A percentile compares a stretch with the other conserved stretches of the same genome.
These are phyloP conservation scores for Phytophthora litchii DNA, from an alignment of 352 stramenopile species.

Conservation along the genomic window DNA sequence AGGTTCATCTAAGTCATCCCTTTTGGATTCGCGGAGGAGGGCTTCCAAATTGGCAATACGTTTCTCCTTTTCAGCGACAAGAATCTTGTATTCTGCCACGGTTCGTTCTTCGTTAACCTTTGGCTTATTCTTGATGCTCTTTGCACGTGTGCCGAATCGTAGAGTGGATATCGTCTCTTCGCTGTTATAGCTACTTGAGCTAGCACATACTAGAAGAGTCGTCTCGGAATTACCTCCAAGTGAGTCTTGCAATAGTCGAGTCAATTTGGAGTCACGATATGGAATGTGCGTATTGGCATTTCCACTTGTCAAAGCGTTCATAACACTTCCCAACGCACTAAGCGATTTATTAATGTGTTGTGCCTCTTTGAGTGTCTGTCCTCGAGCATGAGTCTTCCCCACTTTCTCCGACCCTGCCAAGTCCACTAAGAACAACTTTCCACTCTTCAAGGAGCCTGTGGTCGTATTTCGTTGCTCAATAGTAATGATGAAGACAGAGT, in stretches of 20 bases:
- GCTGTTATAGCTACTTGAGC: slow-evolving; percentile 65
- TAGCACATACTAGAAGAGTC: slow-evolving; percentile 72
- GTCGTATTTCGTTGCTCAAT: slow-evolving; percentile 87
- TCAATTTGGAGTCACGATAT: slow-evolving; percentile 91
- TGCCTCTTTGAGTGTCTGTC: slow-evolving; percentile 89
- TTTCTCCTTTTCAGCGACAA: slow-evolving; percentile 64
- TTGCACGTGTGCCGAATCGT: slow-evolving; percentile 75
- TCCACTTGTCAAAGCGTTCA: slow-evolving; percentile 87
- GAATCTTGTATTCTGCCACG: slow-evolving; percentile 70
- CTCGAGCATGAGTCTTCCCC: slow-evolving; percentile 87
- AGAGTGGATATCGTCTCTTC: slow-evolving; percentile 80
- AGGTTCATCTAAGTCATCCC: slow-evolving; percentile 23
- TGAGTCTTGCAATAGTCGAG: slow-evolving; percentile 84
- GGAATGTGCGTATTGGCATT: slow-evolving; percentile 91
- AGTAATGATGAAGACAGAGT: slow-evolving; percentile 97
- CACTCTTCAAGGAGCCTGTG: slow-evolving; percentile 71
- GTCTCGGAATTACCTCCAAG: slow-evolving; percentile 83
- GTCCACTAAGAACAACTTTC: slow-evolving; percentile 94
- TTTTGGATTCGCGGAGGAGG: slow-evolving; percentile 35
- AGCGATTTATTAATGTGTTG: slow-evolving; percentile 93
- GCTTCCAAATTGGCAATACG: slow-evolving; percentile 50
- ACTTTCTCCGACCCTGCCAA: slow-evolving; percentile 82
- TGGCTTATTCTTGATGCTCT: slow-evolving; percentile 83
- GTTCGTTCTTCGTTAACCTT: slow-evolving; percentile 92
- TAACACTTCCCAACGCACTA: slow-evolving; percentile 89